Conservation (phyloP, 176 grass and related monocot genomes). For the Avena atlantica region DNA sequence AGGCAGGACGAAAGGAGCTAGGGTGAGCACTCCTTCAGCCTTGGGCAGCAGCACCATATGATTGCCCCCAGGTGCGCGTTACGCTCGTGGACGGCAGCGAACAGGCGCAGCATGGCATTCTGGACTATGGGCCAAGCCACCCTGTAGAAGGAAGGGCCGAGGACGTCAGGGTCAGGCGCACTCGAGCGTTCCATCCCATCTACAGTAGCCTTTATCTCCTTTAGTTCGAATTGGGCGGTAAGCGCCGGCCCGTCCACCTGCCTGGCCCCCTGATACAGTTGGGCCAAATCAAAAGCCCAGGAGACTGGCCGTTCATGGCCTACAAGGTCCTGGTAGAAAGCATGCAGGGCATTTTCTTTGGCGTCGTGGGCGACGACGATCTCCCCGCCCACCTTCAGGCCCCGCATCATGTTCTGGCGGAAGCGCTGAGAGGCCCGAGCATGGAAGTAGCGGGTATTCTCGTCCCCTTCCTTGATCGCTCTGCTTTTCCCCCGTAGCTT, state of each 20-base stretch:
- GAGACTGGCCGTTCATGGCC: rapidly evolving
- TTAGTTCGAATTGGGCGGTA: too few relatives aligned
- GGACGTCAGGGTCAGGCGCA: too few relatives aligned
- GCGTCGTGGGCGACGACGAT: background rate
- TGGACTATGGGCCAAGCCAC: too few relatives aligned
- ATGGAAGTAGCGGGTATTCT: background rate
- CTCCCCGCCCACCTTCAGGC: background rate
- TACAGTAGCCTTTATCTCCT: too few relatives aligned
- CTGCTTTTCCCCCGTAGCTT: background rate
- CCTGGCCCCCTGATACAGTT: background rate
- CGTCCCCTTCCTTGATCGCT: background rate
- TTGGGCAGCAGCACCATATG: too few relatives aligned
- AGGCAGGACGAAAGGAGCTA: too few relatives aligned
- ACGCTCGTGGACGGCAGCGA: too few relatives aligned
- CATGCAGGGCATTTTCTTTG: background rate
- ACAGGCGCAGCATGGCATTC: too few relatives aligned
- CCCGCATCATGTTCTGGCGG: background rate
- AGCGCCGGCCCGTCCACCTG: background rate
- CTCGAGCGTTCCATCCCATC: too few relatives aligned
- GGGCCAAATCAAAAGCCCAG: background rate
- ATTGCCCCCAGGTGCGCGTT: too few relatives aligned
- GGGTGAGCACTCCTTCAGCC: too few relatives aligned
- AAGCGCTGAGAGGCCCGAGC: background rate
- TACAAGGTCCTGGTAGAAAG: background rate
- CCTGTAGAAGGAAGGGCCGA: too few relatives aligned